These are phyloP conservation scores for Amanita subjunquillea DNA, from an alignment of 768 basidiomycete species.

Conservation along the genomic window DNA sequence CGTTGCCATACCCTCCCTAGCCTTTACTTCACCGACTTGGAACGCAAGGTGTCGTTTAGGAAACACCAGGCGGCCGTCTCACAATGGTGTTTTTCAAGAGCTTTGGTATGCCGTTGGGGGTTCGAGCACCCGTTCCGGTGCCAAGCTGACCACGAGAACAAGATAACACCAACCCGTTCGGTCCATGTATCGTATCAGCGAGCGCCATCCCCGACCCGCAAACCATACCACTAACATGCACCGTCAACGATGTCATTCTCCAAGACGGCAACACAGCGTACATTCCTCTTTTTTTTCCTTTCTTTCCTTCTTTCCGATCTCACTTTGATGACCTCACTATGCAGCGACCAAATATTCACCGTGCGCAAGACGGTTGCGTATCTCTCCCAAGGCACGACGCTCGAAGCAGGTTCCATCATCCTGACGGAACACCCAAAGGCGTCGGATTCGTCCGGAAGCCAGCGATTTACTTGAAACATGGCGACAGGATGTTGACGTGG, in stretches of 20 bases:
- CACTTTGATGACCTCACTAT: background rate
- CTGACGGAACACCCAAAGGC: conserved; percentile 74
- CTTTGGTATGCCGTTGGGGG: conserved; percentile 43
- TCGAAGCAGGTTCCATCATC: conserved; percentile 73
- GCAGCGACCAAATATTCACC: conserved; percentile 73
- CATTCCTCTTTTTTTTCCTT: conserved; percentile 13
- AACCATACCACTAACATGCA: conserved; percentile 46
- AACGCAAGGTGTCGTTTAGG: conserved; percentile 62
- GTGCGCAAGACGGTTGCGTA: conserved; percentile 69
- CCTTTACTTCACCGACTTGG: too few relatives aligned
- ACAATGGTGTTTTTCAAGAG: conserved; percentile 85
- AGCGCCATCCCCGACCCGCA: conserved; percentile 58
- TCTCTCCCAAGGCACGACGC: conserved; percentile 78
- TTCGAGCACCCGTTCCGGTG: background rate
- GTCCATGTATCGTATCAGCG: conserved; percentile 71
- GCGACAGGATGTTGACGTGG: conserved; percentile 62
- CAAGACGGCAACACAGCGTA: conserved; percentile 79
- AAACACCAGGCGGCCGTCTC: conserved; percentile 71
- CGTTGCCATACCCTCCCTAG: background rate
- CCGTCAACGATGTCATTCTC: conserved; percentile 54
- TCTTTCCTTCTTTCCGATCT: too few relatives aligned
- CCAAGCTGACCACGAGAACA: background rate
- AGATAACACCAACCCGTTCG: conserved; percentile 69
- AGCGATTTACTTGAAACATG: conserved; percentile 58
- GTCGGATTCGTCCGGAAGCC: conserved; percentile 75